Conservation (phyloP, 2,329 filamentous ascomycete genomes). For the Fusarium fracticaudum region DNA sequence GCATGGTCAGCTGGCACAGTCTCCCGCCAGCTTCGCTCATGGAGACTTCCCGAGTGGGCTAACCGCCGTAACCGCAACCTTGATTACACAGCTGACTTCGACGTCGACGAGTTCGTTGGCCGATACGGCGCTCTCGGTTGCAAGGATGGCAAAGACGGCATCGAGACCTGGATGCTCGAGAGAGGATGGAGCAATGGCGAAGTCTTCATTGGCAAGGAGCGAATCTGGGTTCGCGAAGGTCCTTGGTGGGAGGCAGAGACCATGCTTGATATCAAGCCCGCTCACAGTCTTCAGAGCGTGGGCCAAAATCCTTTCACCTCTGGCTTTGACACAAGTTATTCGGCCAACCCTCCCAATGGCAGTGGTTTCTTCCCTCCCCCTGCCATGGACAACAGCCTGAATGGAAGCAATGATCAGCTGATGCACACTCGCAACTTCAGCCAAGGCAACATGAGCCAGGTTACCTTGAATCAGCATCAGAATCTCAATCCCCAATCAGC, state of each 20-base stretch:
- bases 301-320: constrained; percentile 58
- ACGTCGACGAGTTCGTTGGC: constrained; percentile 88
- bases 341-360: constrained; percentile 69
- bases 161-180: constrained; percentile 93
- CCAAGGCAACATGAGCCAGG: constrained; percentile 65
- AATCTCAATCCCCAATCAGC: constrained; percentile 49
- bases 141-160: constrained; percentile 87
- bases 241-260: constrained; percentile 98
- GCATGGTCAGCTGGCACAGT: constrained; percentile 94
- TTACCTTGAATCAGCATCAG: constrained; percentile 56
- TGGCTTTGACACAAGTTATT: constrained; percentile 76
- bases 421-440: constrained; percentile 67
- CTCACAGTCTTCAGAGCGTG: constrained; percentile 54
- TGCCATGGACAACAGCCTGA: constrained; percentile 67
- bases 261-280: constrained; percentile 89
- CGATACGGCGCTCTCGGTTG: constrained; percentile 88
- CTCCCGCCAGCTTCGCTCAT: constrained; percentile 90
- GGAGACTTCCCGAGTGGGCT: constrained; percentile 95
- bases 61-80: constrained; percentile 90
- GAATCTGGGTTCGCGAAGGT: constrained; percentile 92
- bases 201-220: constrained; percentile 88
- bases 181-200: constrained; percentile 98
- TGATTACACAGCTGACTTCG: constrained; percentile 97
- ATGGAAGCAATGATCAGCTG: constrained; percentile 78
- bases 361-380: constrained; percentile 77